Evolutionary conservation across 2,329 filamentous ascomycete genomes (phyloP), one percentile per base, ranked within the genome.

Genomic region (Colletotrichum aenigma): DNA sequence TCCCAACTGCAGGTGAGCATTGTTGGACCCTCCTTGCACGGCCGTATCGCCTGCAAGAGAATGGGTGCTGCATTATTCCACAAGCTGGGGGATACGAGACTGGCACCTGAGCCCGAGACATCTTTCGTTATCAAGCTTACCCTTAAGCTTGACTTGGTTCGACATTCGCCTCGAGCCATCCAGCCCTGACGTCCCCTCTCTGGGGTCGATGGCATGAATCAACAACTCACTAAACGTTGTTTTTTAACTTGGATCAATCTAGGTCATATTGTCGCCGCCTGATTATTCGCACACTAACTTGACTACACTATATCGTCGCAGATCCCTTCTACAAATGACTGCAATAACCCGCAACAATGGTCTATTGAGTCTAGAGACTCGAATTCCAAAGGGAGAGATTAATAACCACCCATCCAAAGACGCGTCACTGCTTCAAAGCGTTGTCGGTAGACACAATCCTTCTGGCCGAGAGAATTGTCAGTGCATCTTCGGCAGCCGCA

Each of bases 1-100:
- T 67, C 62, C 60, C 58, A 73, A 24, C 74, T 73, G 48, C 70
- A 75, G 74, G 70, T 62, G 74, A 69, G 70, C n/a, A 36, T 52
- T 43, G 48, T 21, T 68, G 34, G 58, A 38, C 56, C 56, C 64
- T 60, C 56, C 13, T 30, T 62, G 64, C 58, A 74, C 26, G 34
- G 58, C 30, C 32, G 26, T 24, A 38, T 56, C 26, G n/a, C 55
- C 10, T 26, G 52, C 26, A 26, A 60, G 24, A 21, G 52, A 48
- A 26, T 61, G 36, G 26, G 10, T 6, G 30, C 10, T 18, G 13
- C 32, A 18, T 16, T n/a, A 67, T 52, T 34, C 24, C 30, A 32
- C 28, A 38, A n/a, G 24, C 32, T 52, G 24, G 32, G 13, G 16
- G 15, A 70, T 65, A 64, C 43, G 60, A 65, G 60, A 48, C 8